These are phyloP conservation scores for Kwoniella shandongensis DNA, from an alignment of 768 basidiomycete species.

Conservation along the genomic window DNA sequence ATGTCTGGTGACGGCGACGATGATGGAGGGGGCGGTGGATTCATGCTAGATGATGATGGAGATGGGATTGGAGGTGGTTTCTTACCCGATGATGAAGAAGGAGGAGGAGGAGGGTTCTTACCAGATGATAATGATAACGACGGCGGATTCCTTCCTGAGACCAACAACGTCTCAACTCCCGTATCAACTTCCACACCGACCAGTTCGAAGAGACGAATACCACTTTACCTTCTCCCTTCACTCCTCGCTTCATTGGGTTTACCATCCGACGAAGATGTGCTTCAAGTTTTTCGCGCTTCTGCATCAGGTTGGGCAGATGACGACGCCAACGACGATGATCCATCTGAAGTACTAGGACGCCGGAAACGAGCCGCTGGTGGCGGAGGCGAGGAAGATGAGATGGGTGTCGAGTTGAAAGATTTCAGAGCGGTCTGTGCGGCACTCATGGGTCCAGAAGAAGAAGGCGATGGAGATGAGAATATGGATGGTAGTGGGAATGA, in stretches of 20 bases:
- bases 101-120: constrained; percentile 12
- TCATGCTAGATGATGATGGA: constrained; percentile 20
- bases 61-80: constrained; percentile 32
- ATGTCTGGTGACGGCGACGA: constrained; percentile 26
- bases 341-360: neutral
- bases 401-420: constrained; percentile 43
- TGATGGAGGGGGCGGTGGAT: constrained; percentile 32
- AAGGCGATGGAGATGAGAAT: constrained; percentile 12
- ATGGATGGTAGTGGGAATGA: constrained; percentile 34
- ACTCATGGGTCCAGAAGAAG: constrained; percentile 35
- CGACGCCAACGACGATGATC: constrained; percentile 6
- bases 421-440: constrained; percentile 52
- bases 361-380: neutral
- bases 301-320: constrained; percentile 41
- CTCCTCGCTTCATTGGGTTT: constrained; percentile 42
- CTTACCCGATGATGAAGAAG: constrained; percentile 16
- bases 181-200: neutral
- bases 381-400: constrained; percentile 11
- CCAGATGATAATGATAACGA: constrained; percentile 23
- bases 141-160: constrained; percentile 21
- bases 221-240: constrained; percentile 36
- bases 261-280: constrained; percentile 49
- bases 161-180: neutral
- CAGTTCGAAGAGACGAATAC: constrained; percentile 19
- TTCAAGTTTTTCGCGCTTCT: constrained; percentile 43